Conservation (phyloP, 75 land plant genomes). For the Sequoia sempervirens region DNA sequence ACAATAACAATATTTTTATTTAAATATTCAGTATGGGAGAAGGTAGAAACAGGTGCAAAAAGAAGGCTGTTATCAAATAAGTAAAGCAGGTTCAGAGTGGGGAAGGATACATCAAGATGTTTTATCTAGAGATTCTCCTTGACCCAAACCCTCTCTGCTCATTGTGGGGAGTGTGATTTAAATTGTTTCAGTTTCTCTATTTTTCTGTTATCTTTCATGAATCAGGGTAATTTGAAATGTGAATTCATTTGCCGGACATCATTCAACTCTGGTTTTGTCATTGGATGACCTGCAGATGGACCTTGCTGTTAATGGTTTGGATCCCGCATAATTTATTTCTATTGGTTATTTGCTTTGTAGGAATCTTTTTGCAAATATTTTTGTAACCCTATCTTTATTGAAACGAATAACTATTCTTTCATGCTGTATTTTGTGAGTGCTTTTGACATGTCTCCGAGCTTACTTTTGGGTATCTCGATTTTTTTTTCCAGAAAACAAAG, state of each 20-base stretch:
- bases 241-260: background rate
- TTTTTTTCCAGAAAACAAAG: too few relatives aligned
- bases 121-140: background rate
- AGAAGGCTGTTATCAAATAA: background rate
- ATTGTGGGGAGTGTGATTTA: background rate
- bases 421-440: too few relatives aligned
- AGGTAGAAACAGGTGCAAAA: background rate
- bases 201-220: background rate
- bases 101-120: background rate
- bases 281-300: background rate
- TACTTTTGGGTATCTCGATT: too few relatives aligned
- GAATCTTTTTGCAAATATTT: too few relatives aligned
- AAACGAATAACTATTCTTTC: too few relatives aligned
- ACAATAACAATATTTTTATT: background rate
- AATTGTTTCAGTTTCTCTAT: background rate
- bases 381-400: too few relatives aligned
- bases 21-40: background rate
- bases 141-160: background rate
- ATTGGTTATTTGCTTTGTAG: too few relatives aligned
- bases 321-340: too few relatives aligned
- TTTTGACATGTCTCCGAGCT: too few relatives aligned
- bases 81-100: background rate
- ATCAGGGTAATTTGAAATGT: background rate
- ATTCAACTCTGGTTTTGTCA: background rate
- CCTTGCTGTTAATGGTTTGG: too few relatives aligned